Base-by-base conservation (phyloP, 2,329 filamentous ascomycete species). In the Cucurbitaria berberidis region DNA sequence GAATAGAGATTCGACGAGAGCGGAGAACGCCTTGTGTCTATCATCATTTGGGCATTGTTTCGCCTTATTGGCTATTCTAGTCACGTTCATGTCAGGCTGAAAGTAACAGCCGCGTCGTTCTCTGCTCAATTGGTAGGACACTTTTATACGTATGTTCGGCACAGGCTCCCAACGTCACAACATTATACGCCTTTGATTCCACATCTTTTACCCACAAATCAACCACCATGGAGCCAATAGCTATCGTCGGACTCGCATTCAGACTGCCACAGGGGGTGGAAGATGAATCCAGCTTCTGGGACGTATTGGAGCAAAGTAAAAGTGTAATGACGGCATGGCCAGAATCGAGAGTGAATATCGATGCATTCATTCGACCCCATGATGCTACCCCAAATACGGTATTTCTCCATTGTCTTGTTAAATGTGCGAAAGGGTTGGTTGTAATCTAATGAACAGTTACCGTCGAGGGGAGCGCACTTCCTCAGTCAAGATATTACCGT, bases 171-270 rank as follows among this genome's bases (percentile, higher is more conserved):
- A n/a, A n/a, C n/a, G n/a, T n/a, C n/a, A n/a, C n/a, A n/a, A n/a
- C n/a, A n/a, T n/a, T n/a, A n/a, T n/a, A 26, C 24, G 24, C 24
- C 24, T 26, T 26, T 9, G 9, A 26, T 9, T 9, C 24, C 24
- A 26, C n/a, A n/a, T n/a, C 24, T 26, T 5, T 26, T 34, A n/a
- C n/a, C n/a, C n/a, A n/a, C n/a, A 34, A 34, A 13, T 16, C 30
- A 34, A 16, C 11, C 30, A 10, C 30, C 18, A 18, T 36, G 22
- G 57, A 64, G 38, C 61, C 67, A 2, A 59, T 68, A 18, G 76
- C 76, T 5, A 64, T 78, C 11, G 61, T 77, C 36, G 76, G 76
- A 27, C 72, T 74, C 40, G 62, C 68, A 6, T 57, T 64, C 44
- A 63, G 60, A 19, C 63, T 70, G 21, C 65, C 67, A 2, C 56